phyloP scores from a whole-genome alignment of 805 yeast species.

The Pichia pseudocactophila region DNA sequence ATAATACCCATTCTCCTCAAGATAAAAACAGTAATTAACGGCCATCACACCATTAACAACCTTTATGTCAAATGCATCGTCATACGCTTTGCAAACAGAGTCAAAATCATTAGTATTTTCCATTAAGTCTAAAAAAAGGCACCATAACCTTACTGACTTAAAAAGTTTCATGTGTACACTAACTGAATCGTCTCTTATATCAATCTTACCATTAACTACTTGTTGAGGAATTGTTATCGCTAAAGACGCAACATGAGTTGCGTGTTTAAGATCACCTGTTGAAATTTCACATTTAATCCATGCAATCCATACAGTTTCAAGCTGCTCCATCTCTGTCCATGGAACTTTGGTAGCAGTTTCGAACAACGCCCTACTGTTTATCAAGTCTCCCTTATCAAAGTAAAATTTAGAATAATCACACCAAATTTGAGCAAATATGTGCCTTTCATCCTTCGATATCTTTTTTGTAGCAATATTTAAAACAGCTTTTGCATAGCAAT shows the following conservation, averaged over 20 bases:
- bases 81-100: conserved; percentile 38
- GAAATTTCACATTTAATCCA: conserved; percentile 67
- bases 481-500: conserved; percentile 58
- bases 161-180: conserved; percentile 53
- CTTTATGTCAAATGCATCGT: conserved; percentile 44
- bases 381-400: conserved; percentile 42
- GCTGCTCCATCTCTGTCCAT: conserved; percentile 49
- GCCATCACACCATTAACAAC: conserved; percentile 62
- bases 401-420: conserved; percentile 57
- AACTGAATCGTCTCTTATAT: conserved; percentile 32
- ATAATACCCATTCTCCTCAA: conserved; percentile 38
- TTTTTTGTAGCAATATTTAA: conserved; percentile 53
- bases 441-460: conserved; percentile 29
- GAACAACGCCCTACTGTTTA: conserved; percentile 53
- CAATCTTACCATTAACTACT: conserved; percentile 9
- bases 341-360: conserved; percentile 66
- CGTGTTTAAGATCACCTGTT: conserved; percentile 34
- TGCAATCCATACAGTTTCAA: conserved; percentile 58
- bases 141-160: conserved; percentile 62
- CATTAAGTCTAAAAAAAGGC: conserved; percentile 58
- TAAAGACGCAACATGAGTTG: conserved; percentile 29
- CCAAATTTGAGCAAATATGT: conserved; percentile 54
- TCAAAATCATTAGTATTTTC: conserved; percentile 44
- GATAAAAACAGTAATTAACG: conserved; percentile 55
- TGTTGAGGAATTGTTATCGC: conserved; percentile 24